These are phyloP conservation scores for Rhynchospora tenuis DNA, from an alignment of 176 grass and related monocot genomes.

Conservation along the genomic window DNA sequence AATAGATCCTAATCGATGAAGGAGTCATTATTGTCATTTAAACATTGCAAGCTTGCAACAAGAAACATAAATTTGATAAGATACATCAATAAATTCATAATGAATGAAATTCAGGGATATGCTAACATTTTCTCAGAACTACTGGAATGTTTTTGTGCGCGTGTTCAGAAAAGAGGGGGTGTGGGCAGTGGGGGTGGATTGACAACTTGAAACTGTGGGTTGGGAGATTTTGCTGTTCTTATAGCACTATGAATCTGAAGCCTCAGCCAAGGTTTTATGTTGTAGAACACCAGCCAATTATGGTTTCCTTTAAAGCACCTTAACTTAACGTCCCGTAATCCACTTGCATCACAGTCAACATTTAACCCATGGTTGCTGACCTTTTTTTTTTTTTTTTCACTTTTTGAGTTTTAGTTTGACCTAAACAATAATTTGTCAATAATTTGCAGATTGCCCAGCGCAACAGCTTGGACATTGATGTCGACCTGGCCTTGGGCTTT, in stretches of 20 bases:
- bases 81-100: background rate
- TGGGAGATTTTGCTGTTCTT: background rate
- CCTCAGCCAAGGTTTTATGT: background rate
- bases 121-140: background rate
- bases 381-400: background rate
- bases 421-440: background rate
- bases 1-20: background rate
- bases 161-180: no score
- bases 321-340: background rate
- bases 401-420: background rate
- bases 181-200: background rate
- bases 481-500: constrained; percentile 91
- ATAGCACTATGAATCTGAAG: background rate
- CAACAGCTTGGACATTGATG: constrained; percentile 95
- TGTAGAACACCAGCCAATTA: background rate
- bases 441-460: constrained; percentile 73
- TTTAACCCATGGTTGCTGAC: background rate
- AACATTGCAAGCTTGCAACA: background rate
- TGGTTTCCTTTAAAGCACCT: background rate
- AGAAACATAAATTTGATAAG: background rate
- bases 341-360: background rate
- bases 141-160: background rate
- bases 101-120: background rate
- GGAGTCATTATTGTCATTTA: background rate
- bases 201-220: background rate